phyloP scores from a whole-genome alignment of 2,329 filamentous ascomycete genomes.

The Phyllosticta ampelicida region DNA sequence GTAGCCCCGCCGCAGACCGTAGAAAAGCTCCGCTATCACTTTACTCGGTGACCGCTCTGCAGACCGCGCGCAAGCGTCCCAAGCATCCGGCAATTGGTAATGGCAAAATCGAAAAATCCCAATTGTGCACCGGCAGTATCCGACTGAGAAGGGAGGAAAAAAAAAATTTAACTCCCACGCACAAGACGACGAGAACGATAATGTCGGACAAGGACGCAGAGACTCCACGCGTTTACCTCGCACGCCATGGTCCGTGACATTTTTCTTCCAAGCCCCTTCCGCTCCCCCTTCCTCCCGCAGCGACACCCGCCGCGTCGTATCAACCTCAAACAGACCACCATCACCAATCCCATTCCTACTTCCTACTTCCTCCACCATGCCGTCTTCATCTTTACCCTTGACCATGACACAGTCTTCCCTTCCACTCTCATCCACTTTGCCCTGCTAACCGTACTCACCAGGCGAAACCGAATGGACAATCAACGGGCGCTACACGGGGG shows the following conservation, averaged over 20 bases:
- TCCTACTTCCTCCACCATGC: no score
- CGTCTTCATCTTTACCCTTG: slow-evolving; percentile 43
- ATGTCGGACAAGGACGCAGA: slow-evolving; percentile 17
- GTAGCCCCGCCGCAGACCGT: not conserved
- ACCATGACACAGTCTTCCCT: no score
- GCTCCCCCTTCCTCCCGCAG: not conserved
- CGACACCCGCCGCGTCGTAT: not conserved
- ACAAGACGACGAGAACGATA: not conserved
- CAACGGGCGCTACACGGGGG: slow-evolving; percentile 37
- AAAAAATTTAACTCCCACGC: not conserved
- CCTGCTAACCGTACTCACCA: not conserved
- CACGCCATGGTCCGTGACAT: slow-evolving; percentile 16
- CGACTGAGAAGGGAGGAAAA: not conserved
- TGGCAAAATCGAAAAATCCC: not conserved
- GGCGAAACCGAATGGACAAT: slow-evolving; percentile 40
- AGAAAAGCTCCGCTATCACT: not conserved
- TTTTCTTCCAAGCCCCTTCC: not conserved
- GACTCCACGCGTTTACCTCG: slow-evolving; percentile 17
- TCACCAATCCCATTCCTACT: not conserved
- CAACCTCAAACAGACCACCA: not conserved
- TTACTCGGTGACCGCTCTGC: not conserved
- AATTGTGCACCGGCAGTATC: not conserved
- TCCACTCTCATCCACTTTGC: slow-evolving; percentile 20
- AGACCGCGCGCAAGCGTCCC: not conserved
- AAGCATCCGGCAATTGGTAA: no score